Base-by-base conservation (phyloP, 164 flowering plant genomes). In the Vitis cinerea region DNA sequence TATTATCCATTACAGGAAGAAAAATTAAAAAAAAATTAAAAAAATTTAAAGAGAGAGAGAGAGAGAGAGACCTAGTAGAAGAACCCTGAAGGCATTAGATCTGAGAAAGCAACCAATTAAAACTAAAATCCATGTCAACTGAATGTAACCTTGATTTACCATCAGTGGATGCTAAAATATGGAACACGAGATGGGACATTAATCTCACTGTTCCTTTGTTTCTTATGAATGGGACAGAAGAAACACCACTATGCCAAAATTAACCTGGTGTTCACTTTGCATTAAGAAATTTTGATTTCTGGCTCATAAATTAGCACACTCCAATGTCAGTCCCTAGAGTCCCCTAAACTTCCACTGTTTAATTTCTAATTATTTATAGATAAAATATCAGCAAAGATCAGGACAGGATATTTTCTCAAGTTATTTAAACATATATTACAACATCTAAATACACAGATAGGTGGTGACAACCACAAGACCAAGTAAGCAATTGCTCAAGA, bases 1-100 rank as follows among this genome's bases (percentile, higher is more conserved):
- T 8, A 79, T 62, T 49, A 69, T 8, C 59, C 27, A 71, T 58
- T 15, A 69, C 10, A 54, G n/a, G 37, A 47, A 58, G 12, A 29
- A 10, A 62, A 17, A 29, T 52, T 7, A 15, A 30, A 49, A 52
- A 16, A 64, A 56, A 63, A 63, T 1, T 0, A 23, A 23, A 23
- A 23, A 23, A 23, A 23, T 23, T 23, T 23, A 2, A 23, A 19
- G 23, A 19, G 23, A 19, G 23, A 19, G 23, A 19, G 19, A 23
- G 27, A 23, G 27, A 12, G 16, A 11, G 31, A 2, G 49, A 51
- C 16, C 19, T n/a, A 48, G 60, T 9, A 65, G 15, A 12, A 8
- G 14, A 50, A 44, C 59, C 5, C 17, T 49, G 23, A 51, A 66
- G 29, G 56, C 29, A 30, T 8, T 9, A 63, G 31, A 49, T 13